Evolutionary conservation across 768 basidiomycete species (phyloP), one percentile per base, ranked within the genome.

Genomic region (Podaxis mareebaensis): DNA sequence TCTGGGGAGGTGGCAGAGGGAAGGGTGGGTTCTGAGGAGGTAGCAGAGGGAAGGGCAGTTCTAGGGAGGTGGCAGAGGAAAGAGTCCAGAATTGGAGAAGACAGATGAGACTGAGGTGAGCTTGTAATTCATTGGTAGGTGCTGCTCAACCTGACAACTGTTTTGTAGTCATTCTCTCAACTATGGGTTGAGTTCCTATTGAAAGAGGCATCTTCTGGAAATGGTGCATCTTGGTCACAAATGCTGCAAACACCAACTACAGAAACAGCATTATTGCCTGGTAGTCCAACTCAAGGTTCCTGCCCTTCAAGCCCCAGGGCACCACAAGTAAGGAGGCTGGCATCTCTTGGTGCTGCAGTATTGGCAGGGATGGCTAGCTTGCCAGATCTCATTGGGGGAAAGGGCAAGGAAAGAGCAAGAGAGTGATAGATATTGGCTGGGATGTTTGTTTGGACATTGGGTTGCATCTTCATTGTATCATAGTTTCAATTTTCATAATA

Each of bases 171-270:
- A 0, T 99, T 99, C 78, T 96, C 94, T 42, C 92, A 95, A 53
- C 84, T 98, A 11, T 99, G 95, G 90, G 96, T 99, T 52, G 97
- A 99, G 74, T 99, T 96, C 73, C 83, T 99, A 3, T 88, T 99
- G 66, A 96, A 95, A 24, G 96, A 99, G 78, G 90, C 95, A 0
- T 81, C 84, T 1, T 67, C 80, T 5, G 82, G 82, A 15, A 76
- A 79, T 53, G 69, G 75, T 2, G 33, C 10, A 2, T 33, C 33
- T 33, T 33, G 33, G 33, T 33, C 33, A 2, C 68, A 72, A 8
- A 64, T 71, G 28, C 58, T 67, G 64, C 59, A 59, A 15, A 46
- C 69, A 7, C 65, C 72, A 28, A 65, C 72, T 7, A 65, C 72
- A 10, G 69, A 72, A n/a, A 65, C 69, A 58, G 70, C 73, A 8